Evolutionary conservation across 352 stramenopile species (phyloP).

Genomic region (Phytophthora crassamura): DNA sequence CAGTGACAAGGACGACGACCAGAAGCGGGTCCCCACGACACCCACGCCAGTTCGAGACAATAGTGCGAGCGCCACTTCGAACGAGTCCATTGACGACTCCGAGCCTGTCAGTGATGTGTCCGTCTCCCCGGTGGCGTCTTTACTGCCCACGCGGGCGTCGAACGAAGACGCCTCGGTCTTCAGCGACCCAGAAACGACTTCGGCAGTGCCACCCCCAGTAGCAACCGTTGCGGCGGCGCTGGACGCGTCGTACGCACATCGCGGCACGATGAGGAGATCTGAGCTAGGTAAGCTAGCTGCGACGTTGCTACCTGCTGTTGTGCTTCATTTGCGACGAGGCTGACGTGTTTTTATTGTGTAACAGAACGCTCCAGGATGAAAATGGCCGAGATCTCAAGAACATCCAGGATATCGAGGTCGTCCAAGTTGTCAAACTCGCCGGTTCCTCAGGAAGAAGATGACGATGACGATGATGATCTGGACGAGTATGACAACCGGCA

Average conservation of each 20-base stretch:
- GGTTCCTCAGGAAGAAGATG: slow-evolving; percentile 17
- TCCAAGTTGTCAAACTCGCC: slow-evolving; percentile 3
- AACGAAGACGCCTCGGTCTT: slow-evolving; percentile 34
- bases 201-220: slow-evolving; percentile 13
- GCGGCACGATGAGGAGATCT: slow-evolving; percentile 40
- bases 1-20: slow-evolving; percentile 32
- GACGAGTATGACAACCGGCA: slow-evolving; percentile 28
- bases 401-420: slow-evolving; percentile 21
- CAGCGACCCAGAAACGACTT: slow-evolving; percentile 28
- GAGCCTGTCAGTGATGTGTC: slow-evolving; percentile 48
- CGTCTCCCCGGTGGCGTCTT: slow-evolving; percentile 29
- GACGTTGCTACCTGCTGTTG: not conserved
- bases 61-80: slow-evolving; percentile 46
- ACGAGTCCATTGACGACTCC: slow-evolving; percentile 47
- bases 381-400: slow-evolving; percentile 21
- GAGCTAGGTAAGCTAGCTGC: slow-evolving; percentile 41
- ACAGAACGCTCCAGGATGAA: slow-evolving; percentile 40
- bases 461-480: slow-evolving; percentile 29
- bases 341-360: slow-evolving; percentile 21
- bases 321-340: not conserved
- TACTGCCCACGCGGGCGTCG: slow-evolving; percentile 32
- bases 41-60: slow-evolving; percentile 29
- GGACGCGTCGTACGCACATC: slow-evolving; percentile 32
- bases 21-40: slow-evolving; percentile 15
- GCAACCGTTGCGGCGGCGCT: slow-evolving; percentile 12